Base-by-base conservation (phyloP, 75 land plant genomes). In the Pinus taeda region DNA sequence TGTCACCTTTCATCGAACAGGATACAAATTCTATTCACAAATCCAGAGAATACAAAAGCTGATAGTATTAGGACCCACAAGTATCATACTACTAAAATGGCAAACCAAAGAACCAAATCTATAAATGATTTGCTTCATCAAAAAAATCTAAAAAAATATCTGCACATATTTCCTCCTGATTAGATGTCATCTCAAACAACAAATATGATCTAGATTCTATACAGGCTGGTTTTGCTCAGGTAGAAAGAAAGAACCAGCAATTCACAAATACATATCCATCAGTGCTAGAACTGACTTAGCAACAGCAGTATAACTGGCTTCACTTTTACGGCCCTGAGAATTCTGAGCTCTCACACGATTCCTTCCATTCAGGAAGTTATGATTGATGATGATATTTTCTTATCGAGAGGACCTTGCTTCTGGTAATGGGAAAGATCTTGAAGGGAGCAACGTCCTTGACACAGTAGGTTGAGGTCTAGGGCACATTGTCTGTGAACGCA, bases 371-470 rank as follows among this genome's bases (percentile, higher is more conserved):
- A 64, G 67, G 20, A 49, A 49, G 55, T 49, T 49, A 9, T 13
- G 12, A 18, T 65, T 18, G 1, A 69, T 42, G 53, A 20, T 13
- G 53, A 39, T 21, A 69, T 7, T 42, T 62, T 69, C 53, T 69
- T 69, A 69, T 36, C 5, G 72, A 69, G 53, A 69, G 72, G 72
- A 69, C 42, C 72, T 39, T 3, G 72, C 39, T 69, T 37, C 45
- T 39, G 79, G 74, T 22, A 56, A 82, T 4, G 79, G 77, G 57
- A 81, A 87, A 60, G 86, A 84, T 37, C 72, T 74, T 56, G 83
- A 69, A 21, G 78, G 83, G 26, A 74, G 57, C 22, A 69, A 21
- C 36, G 72, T 69, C 24, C 72, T 69, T 69, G 72, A 69, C 15
- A 81, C 70, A 1, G 66, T 73, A 18, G 77, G 75, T 26, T 73